phyloP scores from a whole-genome alignment of 2,329 filamentous ascomycete species.

The Madurella fahalii region DNA sequence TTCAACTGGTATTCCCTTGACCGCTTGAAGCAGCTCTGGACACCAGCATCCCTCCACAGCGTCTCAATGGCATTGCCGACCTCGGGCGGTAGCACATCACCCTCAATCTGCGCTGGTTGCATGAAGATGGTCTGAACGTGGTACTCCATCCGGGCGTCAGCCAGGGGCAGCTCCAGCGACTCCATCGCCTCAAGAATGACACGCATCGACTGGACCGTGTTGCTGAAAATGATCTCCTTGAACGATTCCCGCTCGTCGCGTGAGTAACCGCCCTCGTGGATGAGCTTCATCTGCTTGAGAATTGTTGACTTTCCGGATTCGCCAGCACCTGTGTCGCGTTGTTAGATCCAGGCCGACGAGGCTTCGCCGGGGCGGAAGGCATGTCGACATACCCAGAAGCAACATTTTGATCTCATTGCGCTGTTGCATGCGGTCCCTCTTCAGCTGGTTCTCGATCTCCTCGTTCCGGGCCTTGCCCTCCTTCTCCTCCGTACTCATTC shows the following conservation, averaged over 20 bases:
- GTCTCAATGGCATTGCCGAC: conserved; percentile 90
- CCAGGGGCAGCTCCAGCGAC: conserved; percentile 71
- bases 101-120: conserved; percentile 95
- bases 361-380: background rate
- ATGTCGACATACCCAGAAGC: conserved; percentile 71
- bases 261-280: conserved; percentile 97
- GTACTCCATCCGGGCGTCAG: conserved; percentile 90
- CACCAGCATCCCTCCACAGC: conserved; percentile 87
- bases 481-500: conserved; percentile 99
- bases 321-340: conserved; percentile 68
- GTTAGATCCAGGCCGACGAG: conserved; percentile 5
- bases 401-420: conserved; percentile 99
- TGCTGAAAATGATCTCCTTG: conserved; percentile 69
- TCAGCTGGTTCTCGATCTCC: conserved; percentile 99
- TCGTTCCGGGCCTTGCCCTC: conserved; percentile 99
- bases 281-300: conserved; percentile 98
- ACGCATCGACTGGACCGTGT: conserved; percentile 66
- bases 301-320: conserved; percentile 96
- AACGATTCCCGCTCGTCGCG: conserved; percentile 73
- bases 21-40: conserved; percentile 92
- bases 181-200: conserved; percentile 68
- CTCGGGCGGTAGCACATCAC: conserved; percentile 88
- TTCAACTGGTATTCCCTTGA: conserved; percentile 95
- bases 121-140: conserved; percentile 99
- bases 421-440: conserved; percentile 97